phyloP scores from a whole-genome alignment of 352 stramenopile genomes.

The Phytophthora idaei region DNA sequence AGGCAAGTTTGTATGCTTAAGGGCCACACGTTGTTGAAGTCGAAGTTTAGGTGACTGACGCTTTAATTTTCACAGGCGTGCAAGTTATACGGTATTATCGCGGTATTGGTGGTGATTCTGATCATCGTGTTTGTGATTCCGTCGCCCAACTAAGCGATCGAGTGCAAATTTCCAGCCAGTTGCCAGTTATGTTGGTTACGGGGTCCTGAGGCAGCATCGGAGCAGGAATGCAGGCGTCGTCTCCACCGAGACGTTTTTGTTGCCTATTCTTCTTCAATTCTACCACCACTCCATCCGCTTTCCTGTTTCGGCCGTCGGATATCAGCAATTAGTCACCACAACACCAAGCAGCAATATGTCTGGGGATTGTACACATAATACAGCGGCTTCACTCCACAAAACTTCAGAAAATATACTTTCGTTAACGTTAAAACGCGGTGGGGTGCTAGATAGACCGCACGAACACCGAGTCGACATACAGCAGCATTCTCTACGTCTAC shows the following conservation, averaged over 20 bases:
- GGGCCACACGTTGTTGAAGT: background rate
- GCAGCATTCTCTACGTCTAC: slow-evolving; percentile 16
- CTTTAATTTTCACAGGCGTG: slow-evolving; percentile 42
- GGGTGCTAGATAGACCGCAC: background rate
- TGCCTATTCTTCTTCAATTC: slow-evolving; percentile 2
- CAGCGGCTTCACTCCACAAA: slow-evolving; percentile 12
- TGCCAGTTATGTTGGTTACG: slow-evolving; percentile 3
- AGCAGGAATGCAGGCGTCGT: background rate
- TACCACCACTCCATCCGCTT: too few relatives aligned
- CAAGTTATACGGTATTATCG: slow-evolving; percentile 79
- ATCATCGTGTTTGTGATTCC: slow-evolving; percentile 65
- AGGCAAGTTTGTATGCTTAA: slow-evolving; percentile 37
- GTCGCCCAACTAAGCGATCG: slow-evolving; percentile 26
- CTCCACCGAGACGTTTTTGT: slow-evolving; percentile 19
- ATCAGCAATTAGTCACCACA: too few relatives aligned
- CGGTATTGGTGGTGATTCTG: slow-evolving; percentile 64
- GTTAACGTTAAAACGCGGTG: slow-evolving; percentile 32
- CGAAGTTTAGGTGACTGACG: slow-evolving; percentile 6
- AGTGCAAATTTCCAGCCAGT: slow-evolving; percentile 1
- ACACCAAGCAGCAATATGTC: background rate
- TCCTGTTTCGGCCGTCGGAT: too few relatives aligned
- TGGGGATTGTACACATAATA: slow-evolving; percentile 33
- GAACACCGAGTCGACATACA: slow-evolving; percentile 17
- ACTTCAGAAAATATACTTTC: slow-evolving; percentile 21
- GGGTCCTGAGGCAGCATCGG: too few relatives aligned